These are phyloP conservation scores for Alternaria infectoria DNA, from an alignment of 2,329 filamentous ascomycete genomes.

Conservation along the genomic window DNA sequence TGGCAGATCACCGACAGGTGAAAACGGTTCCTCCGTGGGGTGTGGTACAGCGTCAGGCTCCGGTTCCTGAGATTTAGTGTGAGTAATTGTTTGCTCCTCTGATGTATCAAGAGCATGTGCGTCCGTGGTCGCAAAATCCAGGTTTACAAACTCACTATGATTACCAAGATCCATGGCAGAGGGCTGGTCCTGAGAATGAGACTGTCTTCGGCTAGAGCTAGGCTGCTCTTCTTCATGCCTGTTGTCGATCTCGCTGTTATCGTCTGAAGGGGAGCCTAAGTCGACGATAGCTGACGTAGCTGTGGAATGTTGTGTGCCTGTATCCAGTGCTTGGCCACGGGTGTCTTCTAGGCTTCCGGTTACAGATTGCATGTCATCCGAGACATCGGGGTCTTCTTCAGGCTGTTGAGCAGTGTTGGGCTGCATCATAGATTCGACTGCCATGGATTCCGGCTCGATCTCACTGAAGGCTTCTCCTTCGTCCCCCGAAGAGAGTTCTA, in stretches of 20 bases:
- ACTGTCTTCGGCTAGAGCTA: not conserved
- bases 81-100: constrained; percentile 3
- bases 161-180: constrained; percentile 2
- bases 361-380: not conserved
- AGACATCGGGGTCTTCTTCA: not conserved
- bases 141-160: constrained; percentile 16
- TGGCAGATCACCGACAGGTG: constrained; percentile 1
- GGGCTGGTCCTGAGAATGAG: not conserved
- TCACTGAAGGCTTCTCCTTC: not conserved
- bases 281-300: constrained; percentile 27
- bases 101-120: not conserved
- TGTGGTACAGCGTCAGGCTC: not conserved
- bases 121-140: constrained; percentile 10
- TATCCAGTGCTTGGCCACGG: not conserved
- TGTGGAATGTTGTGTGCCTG: not conserved
- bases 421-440: not conserved
- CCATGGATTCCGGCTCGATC: not conserved
- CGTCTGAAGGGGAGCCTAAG: constrained; percentile 25
- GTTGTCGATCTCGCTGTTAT: not conserved
- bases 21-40: not conserved
- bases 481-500: constrained; percentile 19
- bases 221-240: not conserved
- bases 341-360: not conserved
- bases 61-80: constrained; percentile 6
- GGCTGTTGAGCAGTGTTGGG: not conserved